Conservation (phyloP, 495 filamentous ascomycete genomes). For the Xylaria intraflava region DNA sequence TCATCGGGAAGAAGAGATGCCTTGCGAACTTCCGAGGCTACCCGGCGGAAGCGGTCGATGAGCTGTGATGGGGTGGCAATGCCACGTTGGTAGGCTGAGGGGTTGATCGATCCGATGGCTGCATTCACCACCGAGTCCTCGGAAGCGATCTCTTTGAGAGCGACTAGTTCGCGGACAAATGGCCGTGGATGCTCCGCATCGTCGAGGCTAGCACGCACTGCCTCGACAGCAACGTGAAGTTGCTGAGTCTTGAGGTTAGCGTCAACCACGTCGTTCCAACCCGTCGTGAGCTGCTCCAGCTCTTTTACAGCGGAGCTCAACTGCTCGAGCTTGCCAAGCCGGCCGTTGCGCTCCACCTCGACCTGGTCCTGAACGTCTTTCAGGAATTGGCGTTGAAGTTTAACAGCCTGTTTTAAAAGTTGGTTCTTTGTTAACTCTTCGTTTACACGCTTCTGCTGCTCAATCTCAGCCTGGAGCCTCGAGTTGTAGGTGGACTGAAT, state of each 20-base stretch:
- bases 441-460: slow-evolving; percentile 63
- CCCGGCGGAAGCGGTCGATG: slow-evolving; percentile 90
- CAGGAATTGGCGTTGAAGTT: slow-evolving; percentile 76
- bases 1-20: slow-evolving; percentile 84
- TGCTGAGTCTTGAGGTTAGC: slow-evolving; percentile 88
- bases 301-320: slow-evolving; percentile 68
- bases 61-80: slow-evolving; percentile 76
- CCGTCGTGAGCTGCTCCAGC: slow-evolving; percentile 74
- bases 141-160: slow-evolving; percentile 82
- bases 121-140: slow-evolving; percentile 80
- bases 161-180: slow-evolving; percentile 84
- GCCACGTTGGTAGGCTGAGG: slow-evolving; percentile 85
- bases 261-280: slow-evolving; percentile 84
- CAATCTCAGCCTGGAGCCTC: slow-evolving; percentile 68
- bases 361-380: slow-evolving; percentile 71
- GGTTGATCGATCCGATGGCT: slow-evolving; percentile 90
- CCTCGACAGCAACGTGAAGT: slow-evolving; percentile 88
- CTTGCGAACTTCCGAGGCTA: slow-evolving; percentile 91
- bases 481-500: slow-evolving; percentile 68
- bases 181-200: slow-evolving; percentile 67
- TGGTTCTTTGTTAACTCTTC: slow-evolving; percentile 77
- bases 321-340: slow-evolving; percentile 76
- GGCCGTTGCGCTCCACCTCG: slow-evolving; percentile 80
- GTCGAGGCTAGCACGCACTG: slow-evolving; percentile 75
- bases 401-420: slow-evolving; percentile 84